Conservation (phyloP, 2,329 filamentous ascomycete species). For the Penicillium aurantiogriseum region DNA sequence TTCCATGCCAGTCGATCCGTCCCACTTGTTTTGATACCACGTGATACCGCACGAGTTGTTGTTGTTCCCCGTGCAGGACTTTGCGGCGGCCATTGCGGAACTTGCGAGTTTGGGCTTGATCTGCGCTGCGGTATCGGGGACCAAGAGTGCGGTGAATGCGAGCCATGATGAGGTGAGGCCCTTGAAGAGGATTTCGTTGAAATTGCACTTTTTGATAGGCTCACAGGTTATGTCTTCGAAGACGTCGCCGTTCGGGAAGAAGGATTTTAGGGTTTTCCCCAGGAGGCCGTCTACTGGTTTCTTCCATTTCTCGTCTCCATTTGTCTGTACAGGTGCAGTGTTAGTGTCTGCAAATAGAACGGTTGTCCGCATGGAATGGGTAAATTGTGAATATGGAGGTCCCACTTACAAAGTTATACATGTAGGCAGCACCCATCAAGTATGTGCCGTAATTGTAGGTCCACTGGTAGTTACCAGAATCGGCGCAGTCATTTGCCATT, state of each 20-base stretch:
- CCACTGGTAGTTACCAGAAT: conserved; percentile 63
- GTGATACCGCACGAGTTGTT: conserved; percentile 64
- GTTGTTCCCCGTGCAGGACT: conserved; percentile 59
- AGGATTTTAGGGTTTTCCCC: conserved; percentile 46
- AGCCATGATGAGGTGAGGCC: conserved; percentile 68
- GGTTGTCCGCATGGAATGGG: too few species aligned
- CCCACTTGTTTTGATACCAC: conserved; percentile 56
- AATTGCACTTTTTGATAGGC: conserved; percentile 57
- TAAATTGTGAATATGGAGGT: too few species aligned
- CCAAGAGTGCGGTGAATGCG: conserved; percentile 59
- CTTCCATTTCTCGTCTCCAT: conserved; percentile 56
- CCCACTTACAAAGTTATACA: conserved; percentile 61
- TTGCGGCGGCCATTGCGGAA: conserved; percentile 60
- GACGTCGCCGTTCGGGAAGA: conserved; percentile 48
- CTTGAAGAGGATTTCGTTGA: conserved; percentile 59
- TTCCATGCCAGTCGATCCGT: conserved; percentile 61
- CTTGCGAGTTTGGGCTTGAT: conserved; percentile 59
- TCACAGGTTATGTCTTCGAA: conserved; percentile 63
- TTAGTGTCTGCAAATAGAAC: neutral
- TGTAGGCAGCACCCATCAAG: conserved; percentile 60
- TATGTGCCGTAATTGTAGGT: conserved; percentile 66
- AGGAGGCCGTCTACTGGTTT: conserved; percentile 56
- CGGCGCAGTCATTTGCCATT: conserved; percentile 53
- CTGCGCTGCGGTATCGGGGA: conserved; percentile 55
- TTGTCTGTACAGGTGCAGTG: conserved; percentile 36